Evolutionary conservation across 2,329 filamentous ascomycete genomes (phyloP), one percentile per base, ranked within the genome.

Genomic region (Neofusicoccum umdonicola): DNA sequence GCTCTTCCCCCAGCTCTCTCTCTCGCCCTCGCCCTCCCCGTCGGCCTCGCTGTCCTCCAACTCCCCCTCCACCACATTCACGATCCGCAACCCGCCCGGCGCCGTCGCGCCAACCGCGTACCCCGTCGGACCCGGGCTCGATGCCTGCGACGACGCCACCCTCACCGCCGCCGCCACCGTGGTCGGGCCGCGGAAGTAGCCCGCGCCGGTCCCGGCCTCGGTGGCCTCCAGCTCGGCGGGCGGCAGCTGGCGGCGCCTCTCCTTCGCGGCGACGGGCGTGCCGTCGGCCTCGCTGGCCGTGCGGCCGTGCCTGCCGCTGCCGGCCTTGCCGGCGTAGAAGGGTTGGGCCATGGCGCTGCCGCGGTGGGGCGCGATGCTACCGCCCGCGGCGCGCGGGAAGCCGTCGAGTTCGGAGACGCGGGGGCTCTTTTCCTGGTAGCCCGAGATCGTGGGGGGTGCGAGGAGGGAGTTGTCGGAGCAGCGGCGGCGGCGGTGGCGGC

Each of bases 401-500:
- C 61, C 61, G 17, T 63, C 61, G 2, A 63, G 61, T 17, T 63
- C 61, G 3, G 61, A 45, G 31, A 63, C 31, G 27, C 27, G 39
- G 7, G 48, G 44, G 2, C 15, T 15, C 12, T 63, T 63, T 39
- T 56, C 61, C 13, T 42, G 4, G 2, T 17, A 41, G 4, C 15
- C 39, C 1, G 22, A 8, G 22, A 41, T 22, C 5, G 35, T 41
- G n/a, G 51, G 15, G 11, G 42, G 31, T 7, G 42, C 42, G 11
- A 39, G 42, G n/a, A 47, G n/a, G n/a, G 7, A 15, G 27, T 11
- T 37, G 37, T 37, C 17, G 13, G 19, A 9, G 19, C 19, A 13
- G 12, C 7, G 13, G 35, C 65, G 66, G 15, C 63, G 65, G 13
- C 69, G 41, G 44, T 52, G 66, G 39, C 64, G 60, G 48, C 65